Evolutionary conservation across 495 filamentous ascomycete genomes (phyloP).

Genomic region (Lasiosphaeria miniovina): DNA sequence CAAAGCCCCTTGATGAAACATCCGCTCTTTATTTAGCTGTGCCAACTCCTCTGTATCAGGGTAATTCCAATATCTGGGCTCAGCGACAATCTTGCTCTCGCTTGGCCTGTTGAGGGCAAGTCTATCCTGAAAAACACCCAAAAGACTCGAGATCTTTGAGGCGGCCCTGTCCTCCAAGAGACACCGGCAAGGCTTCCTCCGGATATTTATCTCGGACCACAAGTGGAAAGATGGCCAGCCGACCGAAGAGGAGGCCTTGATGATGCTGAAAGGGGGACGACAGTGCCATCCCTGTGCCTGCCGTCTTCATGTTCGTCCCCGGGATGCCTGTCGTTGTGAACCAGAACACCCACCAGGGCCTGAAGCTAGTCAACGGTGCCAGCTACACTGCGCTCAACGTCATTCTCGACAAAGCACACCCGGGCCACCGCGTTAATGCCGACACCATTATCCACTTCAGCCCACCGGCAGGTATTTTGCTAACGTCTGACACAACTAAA

Average conservation of each 20-base stretch:
- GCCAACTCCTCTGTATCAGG: no score
- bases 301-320: conserved; percentile 6
- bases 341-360: conserved; percentile 7
- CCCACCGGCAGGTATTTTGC: conserved; percentile 6
- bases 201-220: not conserved
- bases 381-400: conserved; percentile 3
- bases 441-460: conserved; percentile 2
- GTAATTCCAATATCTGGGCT: no score
- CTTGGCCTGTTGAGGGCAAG: no score
- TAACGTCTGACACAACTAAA: not conserved
- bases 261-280: conserved; percentile 4
- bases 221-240: conserved; percentile 8
- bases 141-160: not conserved
- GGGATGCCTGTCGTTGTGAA: conserved; percentile 6
- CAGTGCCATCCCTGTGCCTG: conserved; percentile 4
- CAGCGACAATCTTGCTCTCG: not conserved
- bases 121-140: not conserved
- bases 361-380: conserved; percentile 5
- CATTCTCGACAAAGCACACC: conserved; percentile 6
- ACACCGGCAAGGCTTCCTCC: not conserved
- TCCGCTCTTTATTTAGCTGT: no score
- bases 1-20: no score
- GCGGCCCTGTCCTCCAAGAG: not conserved
- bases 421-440: conserved; percentile 1
- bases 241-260: conserved; percentile 7